phyloP scores from a whole-genome alignment of 2,329 filamentous ascomycete genomes.

The Sporothrix protearum region DNA sequence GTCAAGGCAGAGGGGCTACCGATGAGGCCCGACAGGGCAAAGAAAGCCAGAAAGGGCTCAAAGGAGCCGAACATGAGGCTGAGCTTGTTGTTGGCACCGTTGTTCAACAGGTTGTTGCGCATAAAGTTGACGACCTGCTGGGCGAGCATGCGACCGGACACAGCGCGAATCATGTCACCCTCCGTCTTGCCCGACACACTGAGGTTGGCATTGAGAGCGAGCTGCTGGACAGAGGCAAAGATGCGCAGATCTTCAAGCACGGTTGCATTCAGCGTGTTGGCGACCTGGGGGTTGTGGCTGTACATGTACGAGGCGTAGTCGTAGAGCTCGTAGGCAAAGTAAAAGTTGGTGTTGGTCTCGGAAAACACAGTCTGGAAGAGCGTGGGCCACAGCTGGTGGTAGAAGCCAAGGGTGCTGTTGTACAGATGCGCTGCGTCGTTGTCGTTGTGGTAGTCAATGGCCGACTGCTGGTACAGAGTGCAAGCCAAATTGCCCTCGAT shows the following conservation, averaged over 20 bases:
- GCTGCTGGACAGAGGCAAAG: slow-evolving; percentile 68
- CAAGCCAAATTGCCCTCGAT: slow-evolving; percentile 42
- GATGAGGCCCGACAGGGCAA: slow-evolving; percentile 47
- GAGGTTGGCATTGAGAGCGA: slow-evolving; percentile 51
- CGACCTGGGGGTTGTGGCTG: slow-evolving; percentile 48
- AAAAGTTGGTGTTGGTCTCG: slow-evolving; percentile 39
- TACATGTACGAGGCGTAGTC: slow-evolving; percentile 55
- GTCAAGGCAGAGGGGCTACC: slow-evolving; percentile 52
- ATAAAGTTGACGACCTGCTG: slow-evolving; percentile 44
- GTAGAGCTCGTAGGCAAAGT: slow-evolving; percentile 52
- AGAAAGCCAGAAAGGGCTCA: slow-evolving; percentile 55
- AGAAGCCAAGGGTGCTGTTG: slow-evolving; percentile 38
- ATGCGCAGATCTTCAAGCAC: slow-evolving; percentile 54
- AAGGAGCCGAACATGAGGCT: slow-evolving; percentile 53
- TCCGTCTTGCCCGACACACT: slow-evolving; percentile 49
- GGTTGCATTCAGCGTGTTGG: slow-evolving; percentile 38
- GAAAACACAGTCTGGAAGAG: slow-evolving; percentile 42
- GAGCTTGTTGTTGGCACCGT: slow-evolving; percentile 45
- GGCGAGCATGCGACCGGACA: slow-evolving; percentile 54
- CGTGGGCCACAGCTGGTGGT: slow-evolving; percentile 41
- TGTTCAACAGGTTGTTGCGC: slow-evolving; percentile 40
- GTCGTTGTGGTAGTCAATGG: slow-evolving; percentile 32
- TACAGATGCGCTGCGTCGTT: slow-evolving; percentile 26
- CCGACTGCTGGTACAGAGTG: slow-evolving; percentile 37
- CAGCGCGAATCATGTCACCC: slow-evolving; percentile 44